Evolutionary conservation across 2,329 filamentous ascomycete species (phyloP).

Genomic region (Cladosporium sphaerospermum): DNA sequence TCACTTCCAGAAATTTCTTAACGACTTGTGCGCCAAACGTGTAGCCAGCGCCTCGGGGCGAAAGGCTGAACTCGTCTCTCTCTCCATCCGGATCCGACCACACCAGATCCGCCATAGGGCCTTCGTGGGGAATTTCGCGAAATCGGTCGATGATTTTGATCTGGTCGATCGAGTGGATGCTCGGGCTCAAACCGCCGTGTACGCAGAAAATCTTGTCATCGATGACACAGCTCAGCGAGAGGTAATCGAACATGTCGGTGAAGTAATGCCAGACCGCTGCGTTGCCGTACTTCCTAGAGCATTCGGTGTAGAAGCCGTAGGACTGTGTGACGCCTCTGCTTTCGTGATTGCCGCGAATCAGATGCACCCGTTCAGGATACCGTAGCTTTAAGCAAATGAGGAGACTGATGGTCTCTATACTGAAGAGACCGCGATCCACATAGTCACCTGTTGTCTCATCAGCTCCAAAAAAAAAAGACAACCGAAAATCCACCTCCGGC

Average conservation of each 20-base stretch:
- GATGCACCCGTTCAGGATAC: constrained; percentile 90
- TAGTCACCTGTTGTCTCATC: constrained; percentile 66
- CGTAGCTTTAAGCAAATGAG: constrained; percentile 95
- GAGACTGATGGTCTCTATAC: constrained; percentile 95
- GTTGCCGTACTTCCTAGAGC: constrained; percentile 95
- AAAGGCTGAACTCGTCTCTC: constrained; percentile 91
- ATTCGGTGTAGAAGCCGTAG: constrained; percentile 98
- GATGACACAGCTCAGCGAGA: constrained; percentile 94
- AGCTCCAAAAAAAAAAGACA: neutral
- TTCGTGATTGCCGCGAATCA: constrained; percentile 97
- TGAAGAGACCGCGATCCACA: constrained; percentile 96
- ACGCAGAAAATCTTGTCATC: constrained; percentile 99
- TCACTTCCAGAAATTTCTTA: constrained; percentile 95
- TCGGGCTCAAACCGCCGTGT: constrained; percentile 67
- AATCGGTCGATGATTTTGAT: constrained; percentile 99
- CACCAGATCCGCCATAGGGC: constrained; percentile 97
- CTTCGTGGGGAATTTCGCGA: constrained; percentile 96
- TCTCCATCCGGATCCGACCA: constrained; percentile 99
- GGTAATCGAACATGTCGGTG: constrained; percentile 99
- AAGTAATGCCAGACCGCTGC: constrained; percentile 99
- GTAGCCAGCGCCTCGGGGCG: constrained; percentile 88
- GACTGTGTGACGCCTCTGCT: constrained; percentile 96
- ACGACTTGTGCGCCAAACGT: constrained; percentile 97
- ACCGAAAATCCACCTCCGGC: neutral
- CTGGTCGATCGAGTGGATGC: constrained; percentile 96